Evolutionary conservation across 257 asterid genomes (phyloP).

Genomic region (Coffea canephora): DNA sequence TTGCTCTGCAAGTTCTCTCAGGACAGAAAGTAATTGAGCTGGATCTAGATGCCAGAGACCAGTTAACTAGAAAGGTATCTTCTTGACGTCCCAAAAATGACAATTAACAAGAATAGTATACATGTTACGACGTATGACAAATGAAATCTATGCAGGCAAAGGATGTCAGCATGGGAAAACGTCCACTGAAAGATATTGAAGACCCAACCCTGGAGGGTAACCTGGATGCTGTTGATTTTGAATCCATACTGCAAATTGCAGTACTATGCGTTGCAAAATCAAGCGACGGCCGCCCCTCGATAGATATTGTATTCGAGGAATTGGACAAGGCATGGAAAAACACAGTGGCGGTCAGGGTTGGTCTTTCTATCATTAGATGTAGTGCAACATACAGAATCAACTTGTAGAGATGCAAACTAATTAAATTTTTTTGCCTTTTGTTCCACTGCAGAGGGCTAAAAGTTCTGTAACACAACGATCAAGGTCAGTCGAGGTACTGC

Average conservation of each 20-base stretch:
- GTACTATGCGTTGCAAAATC: constrained; percentile 72
- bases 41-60: constrained; percentile 74
- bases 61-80: constrained; percentile 71
- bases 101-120: background rate
- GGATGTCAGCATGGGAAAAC: constrained; percentile 67
- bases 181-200: constrained; percentile 63
- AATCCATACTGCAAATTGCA: constrained; percentile 73
- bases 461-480: constrained; percentile 31
- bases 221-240: constrained; percentile 54
- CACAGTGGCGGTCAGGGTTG: constrained; percentile 45
- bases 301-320: constrained; percentile 60
- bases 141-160: constrained; percentile 56
- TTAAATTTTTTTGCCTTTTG: background rate
- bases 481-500: constrained; percentile 33
- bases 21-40: constrained; percentile 76
- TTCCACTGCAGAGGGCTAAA: constrained; percentile 22
- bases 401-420: constrained; percentile 3
- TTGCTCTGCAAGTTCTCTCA: constrained; percentile 67
- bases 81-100: background rate
- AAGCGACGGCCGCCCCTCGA: constrained; percentile 72
- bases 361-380: background rate
- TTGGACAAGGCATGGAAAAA: constrained; percentile 68
- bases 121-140: background rate
- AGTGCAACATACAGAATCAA: no score
- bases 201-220: constrained; percentile 52